Evolutionary conservation across 163 green algal species (phyloP).

Genomic region (Scenedesmus sp.): DNA sequence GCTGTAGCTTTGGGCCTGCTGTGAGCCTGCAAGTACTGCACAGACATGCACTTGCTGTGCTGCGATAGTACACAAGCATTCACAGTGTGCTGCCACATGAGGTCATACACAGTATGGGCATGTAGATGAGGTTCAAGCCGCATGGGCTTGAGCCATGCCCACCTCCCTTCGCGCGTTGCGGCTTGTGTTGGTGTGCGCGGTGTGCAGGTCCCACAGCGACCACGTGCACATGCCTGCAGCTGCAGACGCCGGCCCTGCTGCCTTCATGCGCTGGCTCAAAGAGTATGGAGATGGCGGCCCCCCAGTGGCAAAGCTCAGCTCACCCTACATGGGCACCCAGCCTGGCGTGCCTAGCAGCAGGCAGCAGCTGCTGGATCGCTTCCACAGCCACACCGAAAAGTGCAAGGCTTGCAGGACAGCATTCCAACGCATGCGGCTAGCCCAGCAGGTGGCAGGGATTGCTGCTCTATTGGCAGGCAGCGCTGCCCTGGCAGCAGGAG

Average conservation of each 20-base stretch:
- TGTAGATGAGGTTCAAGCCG: no score
- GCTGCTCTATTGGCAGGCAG: not conserved
- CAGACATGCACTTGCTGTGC: not conserved
- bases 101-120: no score
- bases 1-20: no score
- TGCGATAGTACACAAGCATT: no score
- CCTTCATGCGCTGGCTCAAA: constrained; percentile 21
- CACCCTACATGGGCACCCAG: constrained; percentile 21
- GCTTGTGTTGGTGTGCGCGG: not conserved
- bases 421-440: not conserved
- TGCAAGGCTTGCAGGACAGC: constrained; percentile 40
- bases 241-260: constrained; percentile 21
- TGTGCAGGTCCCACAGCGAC: not conserved
- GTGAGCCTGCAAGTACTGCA: not conserved
- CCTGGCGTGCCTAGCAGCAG: not conserved
- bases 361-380: constrained; percentile 33
- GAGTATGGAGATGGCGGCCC: constrained; percentile 32
- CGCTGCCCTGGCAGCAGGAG: constrained; percentile 17
- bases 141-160: no score
- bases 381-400: not conserved
- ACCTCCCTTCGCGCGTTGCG: not conserved
- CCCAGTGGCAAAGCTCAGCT: constrained; percentile 12
- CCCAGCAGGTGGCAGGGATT: not conserved
- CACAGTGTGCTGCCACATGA: no score
- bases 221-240: constrained; percentile 39